A percentile compares a stretch with the other conserved stretches of the same genome.
Evolutionary conservation across 208 protist genomes (phyloP).

Genomic region (Crithidia brevicula): DNA sequence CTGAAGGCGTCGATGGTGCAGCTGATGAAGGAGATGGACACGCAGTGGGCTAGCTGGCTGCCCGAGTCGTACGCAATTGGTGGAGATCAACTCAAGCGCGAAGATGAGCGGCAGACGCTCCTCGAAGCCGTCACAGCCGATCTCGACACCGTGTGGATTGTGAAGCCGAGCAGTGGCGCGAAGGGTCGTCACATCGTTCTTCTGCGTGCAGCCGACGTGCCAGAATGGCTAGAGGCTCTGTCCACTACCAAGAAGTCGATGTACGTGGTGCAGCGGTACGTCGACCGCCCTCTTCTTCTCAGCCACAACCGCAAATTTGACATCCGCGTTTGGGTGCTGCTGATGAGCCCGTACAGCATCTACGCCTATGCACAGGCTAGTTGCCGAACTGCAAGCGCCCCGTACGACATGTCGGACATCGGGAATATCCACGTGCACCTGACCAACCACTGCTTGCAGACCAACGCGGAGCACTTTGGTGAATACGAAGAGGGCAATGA

Average conservation of each 20-base stretch:
- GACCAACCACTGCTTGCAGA: constrained; percentile 92
- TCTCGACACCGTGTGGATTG: constrained; percentile 72
- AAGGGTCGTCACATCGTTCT: constrained; percentile 84
- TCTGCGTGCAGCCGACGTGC: constrained; percentile 33
- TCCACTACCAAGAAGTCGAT: constrained; percentile 19
- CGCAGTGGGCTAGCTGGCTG: constrained; percentile 62
- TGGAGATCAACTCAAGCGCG: constrained; percentile 52
- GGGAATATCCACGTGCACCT: constrained; percentile 66
- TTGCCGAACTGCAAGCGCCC: constrained; percentile 76
- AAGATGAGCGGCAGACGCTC: constrained; percentile 59
- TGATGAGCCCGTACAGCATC: constrained; percentile 66
- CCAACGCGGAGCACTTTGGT: constrained; percentile 56
- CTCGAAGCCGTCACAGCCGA: constrained; percentile 36
- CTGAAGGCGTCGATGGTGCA: constrained; percentile 81
- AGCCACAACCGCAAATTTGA: constrained; percentile 89
- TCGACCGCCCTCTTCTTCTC: constrained; percentile 84
- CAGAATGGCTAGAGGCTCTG: constrained; percentile 47
- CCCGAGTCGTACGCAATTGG: constrained; percentile 80
- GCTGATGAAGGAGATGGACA: constrained; percentile 53
- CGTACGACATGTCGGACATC: constrained; percentile 59
- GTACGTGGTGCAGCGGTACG: constrained; percentile 89
- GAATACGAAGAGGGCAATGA: constrained; percentile 88
- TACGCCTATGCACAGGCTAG: constrained; percentile 85
- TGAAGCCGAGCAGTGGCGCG: constrained; percentile 83
- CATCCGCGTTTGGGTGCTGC: constrained; percentile 85